A percentile compares a stretch with the other conserved stretches of the same genome.
These are phyloP conservation scores for Durio zibethinus DNA, from an alignment of 345 rosid species.

Conservation along the genomic window DNA sequence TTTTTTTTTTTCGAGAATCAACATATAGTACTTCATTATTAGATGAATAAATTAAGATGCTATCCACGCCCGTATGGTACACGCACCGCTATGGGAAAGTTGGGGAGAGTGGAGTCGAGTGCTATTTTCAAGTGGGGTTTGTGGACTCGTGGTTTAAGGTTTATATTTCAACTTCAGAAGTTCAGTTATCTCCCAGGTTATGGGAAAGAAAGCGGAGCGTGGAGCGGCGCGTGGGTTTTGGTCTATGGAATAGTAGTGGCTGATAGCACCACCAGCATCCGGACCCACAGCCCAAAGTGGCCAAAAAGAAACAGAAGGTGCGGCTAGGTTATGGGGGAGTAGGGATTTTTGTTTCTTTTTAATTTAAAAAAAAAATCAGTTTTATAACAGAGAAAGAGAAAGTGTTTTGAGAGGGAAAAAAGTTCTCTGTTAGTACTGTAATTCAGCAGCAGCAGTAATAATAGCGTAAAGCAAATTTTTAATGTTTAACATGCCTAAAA, in stretches of 20 bases:
- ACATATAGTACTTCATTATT: background rate
- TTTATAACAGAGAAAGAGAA: background rate
- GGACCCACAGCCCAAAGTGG: constrained; percentile 18
- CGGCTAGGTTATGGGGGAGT: constrained; percentile 12
- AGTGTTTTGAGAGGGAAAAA: background rate
- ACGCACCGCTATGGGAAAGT: background rate
- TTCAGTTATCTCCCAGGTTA: constrained; percentile 6
- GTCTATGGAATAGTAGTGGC: background rate
- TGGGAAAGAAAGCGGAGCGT: background rate
- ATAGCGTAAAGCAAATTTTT: background rate
- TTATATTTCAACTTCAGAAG: constrained; percentile 9
- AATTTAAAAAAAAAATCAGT: background rate
- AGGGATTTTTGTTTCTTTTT: background rate
- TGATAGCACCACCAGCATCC: background rate
- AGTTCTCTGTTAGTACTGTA: background rate
- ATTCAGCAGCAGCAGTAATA: background rate
- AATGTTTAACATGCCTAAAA: background rate
- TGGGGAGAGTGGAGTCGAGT: background rate
- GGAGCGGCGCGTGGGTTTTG: constrained; percentile 9
- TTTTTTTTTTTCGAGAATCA: background rate
- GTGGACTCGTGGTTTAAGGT: background rate
- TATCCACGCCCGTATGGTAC: background rate
- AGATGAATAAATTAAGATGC: background rate
- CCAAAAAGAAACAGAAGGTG: background rate
- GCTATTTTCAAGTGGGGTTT: constrained; percentile 14